Conservation (phyloP, 176 grass and related monocot species). For the Secale cereale region DNA sequence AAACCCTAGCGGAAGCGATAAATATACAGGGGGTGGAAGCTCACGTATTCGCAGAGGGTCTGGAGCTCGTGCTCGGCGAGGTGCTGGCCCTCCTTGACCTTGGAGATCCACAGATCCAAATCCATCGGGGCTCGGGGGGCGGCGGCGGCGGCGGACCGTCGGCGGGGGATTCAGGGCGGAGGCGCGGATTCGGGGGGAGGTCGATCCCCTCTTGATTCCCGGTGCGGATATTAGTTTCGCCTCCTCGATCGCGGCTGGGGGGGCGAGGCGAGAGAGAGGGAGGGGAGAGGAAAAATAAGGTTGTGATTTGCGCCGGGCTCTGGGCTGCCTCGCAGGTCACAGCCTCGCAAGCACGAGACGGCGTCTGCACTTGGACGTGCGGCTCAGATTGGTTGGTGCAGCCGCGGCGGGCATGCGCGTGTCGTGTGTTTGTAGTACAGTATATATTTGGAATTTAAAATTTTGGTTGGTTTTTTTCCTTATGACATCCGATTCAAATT, state of each 20-base stretch:
- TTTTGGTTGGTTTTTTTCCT: neutral
- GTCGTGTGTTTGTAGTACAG: neutral
- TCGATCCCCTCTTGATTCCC: constrained; percentile 18
- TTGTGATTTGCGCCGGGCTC: constrained; percentile 26
- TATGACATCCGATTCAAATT: neutral
- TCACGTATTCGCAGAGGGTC: constrained; percentile 98
- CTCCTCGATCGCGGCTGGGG: constrained; percentile 30
- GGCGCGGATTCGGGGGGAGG: neutral
- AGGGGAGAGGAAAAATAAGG: neutral
- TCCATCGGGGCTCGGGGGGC: constrained; percentile 46
- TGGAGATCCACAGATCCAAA: constrained; percentile 99
- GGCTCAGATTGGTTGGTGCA: constrained; percentile 16
- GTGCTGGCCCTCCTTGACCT: constrained; percentile 99
- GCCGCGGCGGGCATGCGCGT: neutral
- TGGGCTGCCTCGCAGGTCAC: constrained; percentile 11
- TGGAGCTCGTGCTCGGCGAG: constrained; percentile 97
- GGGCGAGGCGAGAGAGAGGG: neutral
- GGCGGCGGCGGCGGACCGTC: neutral
- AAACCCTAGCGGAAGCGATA: constrained; percentile 40
- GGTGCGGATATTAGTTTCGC: constrained; percentile 21
- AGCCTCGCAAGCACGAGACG: constrained; percentile 36
- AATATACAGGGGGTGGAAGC: neutral
- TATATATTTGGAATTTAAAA: neutral
- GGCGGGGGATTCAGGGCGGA: neutral
- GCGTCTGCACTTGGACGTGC: neutral